A percentile compares a stretch with the other conserved stretches of the same genome.
These are phyloP conservation scores for Aspergillus avenaceus DNA, from an alignment of 495 filamentous ascomycete species.

Conservation along the genomic window DNA sequence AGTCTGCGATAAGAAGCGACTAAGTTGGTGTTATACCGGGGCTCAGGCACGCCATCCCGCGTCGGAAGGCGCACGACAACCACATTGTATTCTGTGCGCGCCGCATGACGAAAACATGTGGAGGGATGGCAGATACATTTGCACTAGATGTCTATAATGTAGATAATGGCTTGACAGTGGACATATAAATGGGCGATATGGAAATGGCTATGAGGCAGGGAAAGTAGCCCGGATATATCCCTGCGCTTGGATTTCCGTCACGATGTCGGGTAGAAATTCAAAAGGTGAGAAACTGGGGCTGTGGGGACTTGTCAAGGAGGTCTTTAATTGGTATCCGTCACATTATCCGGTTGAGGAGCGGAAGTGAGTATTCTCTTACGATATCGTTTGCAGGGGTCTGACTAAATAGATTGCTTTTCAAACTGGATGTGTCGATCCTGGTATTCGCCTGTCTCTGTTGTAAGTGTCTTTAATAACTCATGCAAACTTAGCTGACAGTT, in stretches of 20 bases:
- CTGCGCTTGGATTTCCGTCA: no score
- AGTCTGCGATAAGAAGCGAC: conserved; percentile 16
- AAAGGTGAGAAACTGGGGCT: conserved; percentile 17
- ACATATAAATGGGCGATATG: conserved; percentile 4
- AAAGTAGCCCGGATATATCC: no score
- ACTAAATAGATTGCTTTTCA: conserved; percentile 24
- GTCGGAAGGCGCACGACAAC: conserved; percentile 7
- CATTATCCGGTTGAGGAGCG: conserved; percentile 37
- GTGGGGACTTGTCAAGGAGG: conserved; percentile 36
- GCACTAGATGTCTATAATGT: no score
- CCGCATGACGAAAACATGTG: conserved; percentile 1
- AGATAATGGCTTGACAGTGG: no score
- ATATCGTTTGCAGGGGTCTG: neutral
- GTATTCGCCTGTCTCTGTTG: conserved; percentile 35
- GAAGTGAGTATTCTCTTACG: conserved; percentile 21
- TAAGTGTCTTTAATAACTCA: conserved; percentile 15
- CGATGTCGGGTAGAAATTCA: conserved; percentile 19
- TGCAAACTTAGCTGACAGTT: neutral
- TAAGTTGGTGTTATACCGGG: conserved; percentile 2
- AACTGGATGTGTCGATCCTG: conserved; percentile 29
- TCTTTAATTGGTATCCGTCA: conserved; percentile 48
- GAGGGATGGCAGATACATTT: conserved; percentile 1
- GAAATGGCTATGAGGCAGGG: no score
- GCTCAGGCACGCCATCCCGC: conserved; percentile 24
- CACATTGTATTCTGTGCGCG: no score